phyloP scores from a whole-genome alignment of 2,329 filamentous ascomycete species.

The Apiospora saccharicola region DNA sequence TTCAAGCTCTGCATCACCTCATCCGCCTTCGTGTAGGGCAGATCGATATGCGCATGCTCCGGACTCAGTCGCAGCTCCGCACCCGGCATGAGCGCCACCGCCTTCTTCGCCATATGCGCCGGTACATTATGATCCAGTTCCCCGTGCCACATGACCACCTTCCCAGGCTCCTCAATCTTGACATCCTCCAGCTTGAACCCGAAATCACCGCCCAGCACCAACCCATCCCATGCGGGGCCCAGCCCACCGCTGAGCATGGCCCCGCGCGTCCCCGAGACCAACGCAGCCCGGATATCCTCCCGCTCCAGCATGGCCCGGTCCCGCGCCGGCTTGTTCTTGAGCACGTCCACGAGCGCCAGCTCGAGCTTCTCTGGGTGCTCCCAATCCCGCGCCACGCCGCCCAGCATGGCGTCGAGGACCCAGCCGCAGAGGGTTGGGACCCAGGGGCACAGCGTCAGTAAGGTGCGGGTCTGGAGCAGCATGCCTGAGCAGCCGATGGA shows the following conservation, averaged over 20 bases:
- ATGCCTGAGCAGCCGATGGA: conserved; percentile 34
- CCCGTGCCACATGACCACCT: conserved; percentile 36
- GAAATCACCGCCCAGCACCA: conserved; percentile 30
- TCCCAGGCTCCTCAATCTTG: conserved; percentile 27
- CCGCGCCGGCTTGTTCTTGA: conserved; percentile 31
- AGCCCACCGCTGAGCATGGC: conserved; percentile 14
- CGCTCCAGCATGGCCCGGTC: conserved; percentile 29
- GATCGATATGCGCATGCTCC: conserved; percentile 33
- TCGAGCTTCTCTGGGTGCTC: conserved; percentile 24
- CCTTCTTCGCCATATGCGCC: conserved; percentile 34
- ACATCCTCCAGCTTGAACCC: conserved; percentile 35
- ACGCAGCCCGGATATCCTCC: not conserved
- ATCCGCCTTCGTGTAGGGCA: conserved; percentile 30
- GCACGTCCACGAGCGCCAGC: conserved; percentile 27
- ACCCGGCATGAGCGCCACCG: conserved; percentile 29
- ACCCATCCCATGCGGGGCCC: conserved; percentile 30
- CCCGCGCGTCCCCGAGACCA: not conserved
- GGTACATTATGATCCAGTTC: conserved; percentile 35
- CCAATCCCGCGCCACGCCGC: conserved; percentile 23
- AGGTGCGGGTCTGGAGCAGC: conserved; percentile 29
- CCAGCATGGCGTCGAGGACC: conserved; percentile 29
- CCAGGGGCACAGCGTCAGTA: conserved; percentile 33
- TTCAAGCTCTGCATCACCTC: conserved; percentile 31
- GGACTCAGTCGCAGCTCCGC: conserved; percentile 30
- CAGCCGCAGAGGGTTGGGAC: conserved; percentile 29